These are phyloP conservation scores for Haematococcus sp. DNA, from an alignment of 139 green algal species.

Conservation along the genomic window DNA sequence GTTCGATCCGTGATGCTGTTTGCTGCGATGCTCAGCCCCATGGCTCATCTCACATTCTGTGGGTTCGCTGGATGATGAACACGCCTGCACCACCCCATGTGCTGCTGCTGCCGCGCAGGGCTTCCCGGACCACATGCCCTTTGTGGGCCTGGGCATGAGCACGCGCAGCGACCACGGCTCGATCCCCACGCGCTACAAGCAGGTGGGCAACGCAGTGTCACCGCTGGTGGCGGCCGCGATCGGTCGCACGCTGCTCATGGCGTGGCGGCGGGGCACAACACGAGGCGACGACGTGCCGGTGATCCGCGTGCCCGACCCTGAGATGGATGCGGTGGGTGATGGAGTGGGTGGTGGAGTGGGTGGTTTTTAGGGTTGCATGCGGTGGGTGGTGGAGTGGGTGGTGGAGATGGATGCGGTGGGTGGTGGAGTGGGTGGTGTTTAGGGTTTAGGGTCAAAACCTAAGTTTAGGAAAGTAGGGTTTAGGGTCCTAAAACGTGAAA, in stretches of 20 bases:
- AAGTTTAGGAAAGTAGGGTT: not conserved
- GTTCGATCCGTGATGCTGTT: too few species aligned
- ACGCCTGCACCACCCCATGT: not conserved
- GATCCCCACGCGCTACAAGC: conserved; percentile 29
- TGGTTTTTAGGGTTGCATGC: too few species aligned
- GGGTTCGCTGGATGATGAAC: too few species aligned
- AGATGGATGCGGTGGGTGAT: not conserved
- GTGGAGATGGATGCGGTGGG: not conserved
- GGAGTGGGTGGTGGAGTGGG: too few species aligned
- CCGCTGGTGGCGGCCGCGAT: conserved; percentile 61
- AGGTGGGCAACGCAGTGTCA: conserved; percentile 71
- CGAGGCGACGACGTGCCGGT: conserved; percentile 1
- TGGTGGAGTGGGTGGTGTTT: not conserved
- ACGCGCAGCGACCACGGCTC: not conserved
- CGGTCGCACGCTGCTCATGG: conserved; percentile 60
- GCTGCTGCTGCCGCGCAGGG: conserved; percentile 42
- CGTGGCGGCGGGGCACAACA: conserved; percentile 19
- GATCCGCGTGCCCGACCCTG: conserved; percentile 13
- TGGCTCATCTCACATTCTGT: too few species aligned
- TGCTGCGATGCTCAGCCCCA: too few species aligned
- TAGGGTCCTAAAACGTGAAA: not conserved
- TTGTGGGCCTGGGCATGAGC: conserved; percentile 45
- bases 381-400: too few species aligned
- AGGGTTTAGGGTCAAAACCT: not conserved
- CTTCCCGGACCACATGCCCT: conserved; percentile 76